A percentile compares a stretch with the other conserved stretches of the same genome.
phyloP scores from a whole-genome alignment of 306 rosid species.

The Hippophae gyantsensis region DNA sequence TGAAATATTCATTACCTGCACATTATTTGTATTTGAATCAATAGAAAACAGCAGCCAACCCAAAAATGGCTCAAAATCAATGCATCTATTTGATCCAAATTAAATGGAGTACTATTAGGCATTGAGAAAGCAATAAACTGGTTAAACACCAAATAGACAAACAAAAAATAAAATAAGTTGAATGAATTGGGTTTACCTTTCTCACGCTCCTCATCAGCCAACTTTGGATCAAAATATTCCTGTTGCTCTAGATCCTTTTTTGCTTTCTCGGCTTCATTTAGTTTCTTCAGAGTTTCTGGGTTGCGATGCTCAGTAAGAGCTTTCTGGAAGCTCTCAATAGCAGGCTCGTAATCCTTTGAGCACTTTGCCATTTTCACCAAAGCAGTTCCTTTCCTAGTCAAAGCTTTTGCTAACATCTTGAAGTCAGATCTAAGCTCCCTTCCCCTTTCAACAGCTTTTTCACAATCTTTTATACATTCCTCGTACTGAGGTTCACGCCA shows the following conservation, averaged over 20 bases:
- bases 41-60: neutral
- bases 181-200: constrained; percentile 41
- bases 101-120: too few relatives aligned
- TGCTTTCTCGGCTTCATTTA: constrained; percentile 78
- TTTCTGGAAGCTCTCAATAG: constrained; percentile 78
- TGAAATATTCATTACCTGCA: constrained; percentile 83
- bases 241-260: constrained; percentile 83
- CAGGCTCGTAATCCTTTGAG: constrained; percentile 75
- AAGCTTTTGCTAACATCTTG: constrained; percentile 86
- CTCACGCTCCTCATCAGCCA: constrained; percentile 92
- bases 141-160: too few relatives aligned
- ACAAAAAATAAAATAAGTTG: neutral
- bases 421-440: constrained; percentile 82
- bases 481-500: constrained; percentile 38
- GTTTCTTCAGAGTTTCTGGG: constrained; percentile 78
- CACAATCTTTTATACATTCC: constrained; percentile 88
- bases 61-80: too few relatives aligned
- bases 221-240: constrained; percentile 71
- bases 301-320: constrained; percentile 98
- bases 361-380: constrained; percentile 62
- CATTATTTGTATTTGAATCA: neutral
- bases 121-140: too few relatives aligned
- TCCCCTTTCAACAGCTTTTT: constrained; percentile 89
- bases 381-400: constrained; percentile 92
- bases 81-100: too few relatives aligned